Base-by-base conservation (phyloP, 1,284 basidiomycete species). In the Phlebopus sp. region DNA sequence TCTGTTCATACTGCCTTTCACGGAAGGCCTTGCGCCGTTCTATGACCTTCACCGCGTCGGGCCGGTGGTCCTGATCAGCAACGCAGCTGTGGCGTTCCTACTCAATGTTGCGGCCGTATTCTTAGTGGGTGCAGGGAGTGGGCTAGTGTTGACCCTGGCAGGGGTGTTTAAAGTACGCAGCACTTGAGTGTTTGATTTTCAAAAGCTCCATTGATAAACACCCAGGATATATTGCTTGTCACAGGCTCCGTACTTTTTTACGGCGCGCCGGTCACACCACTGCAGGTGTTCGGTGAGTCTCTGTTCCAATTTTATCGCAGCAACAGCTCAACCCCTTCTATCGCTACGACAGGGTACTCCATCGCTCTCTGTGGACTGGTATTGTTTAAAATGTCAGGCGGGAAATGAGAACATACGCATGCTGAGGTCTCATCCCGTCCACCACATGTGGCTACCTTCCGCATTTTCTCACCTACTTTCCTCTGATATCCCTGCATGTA, bases 91-190 rank as follows among this genome's bases (percentile, higher is more conserved):
- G 25, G 96, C 96, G 1, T 97, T 98, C 71, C 75, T 90, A 40
- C 79, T 98, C 49, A 98, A 98, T 68, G 78, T 96, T 42, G 90
- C 94, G 0, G 93, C 94, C 7, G 95, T 98, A 21, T 98, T 96
- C 77, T 78, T 98, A 52, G 93, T 98, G 42, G 82, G 93, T 44
- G 90, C 84, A 0, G 92, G 87, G 1, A 88, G 85, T 50, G 92
- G 94, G 1, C 77, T 98, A 49, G 83, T 97, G 5, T 75, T 98
- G 54, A 98, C 95, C 2, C 81, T 98, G 9, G 92, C 95, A 6
- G 96, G 96, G 52, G 95, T 99, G 14, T 86, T 97, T 73, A 92
- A 92, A 79, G 88, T 87, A 45, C 37, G 73, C 14, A 37, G 14
- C 32, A 15, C 13, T 25, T 13, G 29, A 51, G 23, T 9, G 3